Conservation (phyloP, 176 grass and related monocot species). For the Juncus effusus region DNA sequence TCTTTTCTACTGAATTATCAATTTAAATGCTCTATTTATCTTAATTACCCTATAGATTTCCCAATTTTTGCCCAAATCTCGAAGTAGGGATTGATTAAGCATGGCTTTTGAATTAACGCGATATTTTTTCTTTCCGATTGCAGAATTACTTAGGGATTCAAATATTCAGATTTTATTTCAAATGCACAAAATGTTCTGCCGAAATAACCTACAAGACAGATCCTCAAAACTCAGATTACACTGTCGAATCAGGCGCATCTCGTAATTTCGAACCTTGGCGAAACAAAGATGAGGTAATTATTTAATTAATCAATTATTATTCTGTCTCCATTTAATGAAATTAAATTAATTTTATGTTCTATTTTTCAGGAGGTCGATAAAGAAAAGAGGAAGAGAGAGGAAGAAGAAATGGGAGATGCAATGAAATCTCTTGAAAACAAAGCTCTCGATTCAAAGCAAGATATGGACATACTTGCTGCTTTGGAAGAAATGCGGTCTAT, state of each 20-base stretch:
- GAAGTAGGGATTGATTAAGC: no score
- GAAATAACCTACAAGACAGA: constrained; percentile 52
- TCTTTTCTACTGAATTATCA: neutral
- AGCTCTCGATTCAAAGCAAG: constrained; percentile 40
- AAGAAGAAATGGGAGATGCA: constrained; percentile 54
- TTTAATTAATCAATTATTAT: neutral
- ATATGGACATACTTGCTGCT: constrained; percentile 56
- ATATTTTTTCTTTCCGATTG: neutral
- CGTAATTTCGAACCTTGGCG: constrained; percentile 54
- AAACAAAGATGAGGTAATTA: constrained; percentile 25
- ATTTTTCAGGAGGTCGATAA: constrained; percentile 7
- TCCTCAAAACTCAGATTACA: constrained; percentile 49
- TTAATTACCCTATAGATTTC: no score
- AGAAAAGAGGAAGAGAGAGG: constrained; percentile 42
- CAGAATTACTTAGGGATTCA: constrained; percentile 45
- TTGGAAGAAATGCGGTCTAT: constrained; percentile 55
- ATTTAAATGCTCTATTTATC: no score
- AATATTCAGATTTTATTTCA: constrained; percentile 53
- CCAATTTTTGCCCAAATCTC: no score
- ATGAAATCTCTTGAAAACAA: constrained; percentile 55
- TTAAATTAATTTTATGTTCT: constrained; percentile 8
- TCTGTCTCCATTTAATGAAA: neutral
- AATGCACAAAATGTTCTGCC: constrained; percentile 44
- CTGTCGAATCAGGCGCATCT: constrained; percentile 44
- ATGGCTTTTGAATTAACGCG: neutral